These are phyloP conservation scores for Candida khao-thaluensis DNA, from an alignment of 805 yeast genomes.

Conservation along the genomic window DNA sequence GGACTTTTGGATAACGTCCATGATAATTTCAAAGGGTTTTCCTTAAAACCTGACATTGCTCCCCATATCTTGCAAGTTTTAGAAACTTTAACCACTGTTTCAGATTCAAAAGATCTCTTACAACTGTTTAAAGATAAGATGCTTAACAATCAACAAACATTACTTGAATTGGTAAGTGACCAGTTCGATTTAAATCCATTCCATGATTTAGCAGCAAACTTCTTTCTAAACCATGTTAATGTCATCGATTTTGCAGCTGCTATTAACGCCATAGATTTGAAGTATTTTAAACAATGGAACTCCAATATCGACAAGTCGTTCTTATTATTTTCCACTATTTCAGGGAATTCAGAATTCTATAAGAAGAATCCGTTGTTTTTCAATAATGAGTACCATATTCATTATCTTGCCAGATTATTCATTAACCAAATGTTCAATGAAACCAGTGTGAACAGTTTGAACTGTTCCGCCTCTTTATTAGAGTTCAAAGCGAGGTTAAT, in stretches of 20 bases:
- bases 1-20: conserved; percentile 55
- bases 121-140: conserved; percentile 53
- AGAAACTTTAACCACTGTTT: conserved; percentile 30
- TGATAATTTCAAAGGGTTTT: conserved; percentile 64
- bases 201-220: conserved; percentile 35
- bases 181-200: conserved; percentile 19
- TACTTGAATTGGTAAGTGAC: conserved; percentile 28
- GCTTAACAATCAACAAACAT: conserved; percentile 46
- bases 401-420: conserved; percentile 72
- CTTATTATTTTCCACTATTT: conserved; percentile 53
- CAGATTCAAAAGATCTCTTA: conserved; percentile 24
- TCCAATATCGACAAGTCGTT: conserved; percentile 77
- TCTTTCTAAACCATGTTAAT: conserved; percentile 54
- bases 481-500: conserved; percentile 62
- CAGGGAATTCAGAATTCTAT: conserved; percentile 35
- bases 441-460: conserved; percentile 18
- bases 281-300: conserved; percentile 70
- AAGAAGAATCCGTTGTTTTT: conserved; percentile 74
- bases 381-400: conserved; percentile 63
- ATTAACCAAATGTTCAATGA: conserved; percentile 67
- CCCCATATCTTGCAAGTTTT: conserved; percentile 57
- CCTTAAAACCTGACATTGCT: conserved; percentile 61
- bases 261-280: conserved; percentile 64
- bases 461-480: conserved; percentile 19
- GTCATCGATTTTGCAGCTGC: conserved; percentile 57